A percentile compares a stretch with the other conserved stretches of the same genome.
Conservation (phyloP, 768 basidiomycete genomes). For the Lentinula aciculospora region DNA sequence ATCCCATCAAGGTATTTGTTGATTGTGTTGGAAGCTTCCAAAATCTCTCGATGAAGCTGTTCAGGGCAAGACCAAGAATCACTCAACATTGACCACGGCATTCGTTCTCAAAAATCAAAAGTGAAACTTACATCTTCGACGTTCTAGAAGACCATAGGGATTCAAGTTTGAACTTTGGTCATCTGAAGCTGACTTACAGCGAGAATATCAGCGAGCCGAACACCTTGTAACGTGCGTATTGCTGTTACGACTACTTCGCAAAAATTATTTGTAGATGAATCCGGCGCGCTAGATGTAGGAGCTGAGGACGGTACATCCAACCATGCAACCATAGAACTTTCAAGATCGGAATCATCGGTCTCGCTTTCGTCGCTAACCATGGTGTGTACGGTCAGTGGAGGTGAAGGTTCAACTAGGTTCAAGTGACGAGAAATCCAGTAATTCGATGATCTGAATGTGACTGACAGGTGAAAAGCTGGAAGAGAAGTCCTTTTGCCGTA, state of each 20-base stretch:
- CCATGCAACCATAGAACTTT: constrained; percentile 4
- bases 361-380: background rate
- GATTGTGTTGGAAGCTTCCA: constrained; percentile 16
- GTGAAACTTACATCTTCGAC: background rate
- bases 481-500: background rate
- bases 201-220: background rate
- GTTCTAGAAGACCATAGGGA: background rate
- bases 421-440: background rate
- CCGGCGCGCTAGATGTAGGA: background rate
- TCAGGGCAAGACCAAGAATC: background rate
- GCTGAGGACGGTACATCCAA: background rate
- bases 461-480: background rate
- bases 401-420: background rate
- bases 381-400: background rate
- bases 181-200: background rate
- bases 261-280: background rate
- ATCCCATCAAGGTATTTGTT: constrained; percentile 14
- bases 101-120: no score
- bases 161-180: background rate
- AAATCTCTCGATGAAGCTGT: constrained; percentile 13
- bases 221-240: background rate
- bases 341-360: constrained; percentile 3
- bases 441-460: background rate
- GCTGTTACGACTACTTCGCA: background rate
- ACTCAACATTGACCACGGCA: no score